Evolutionary conservation across 2,329 filamentous ascomycete species (phyloP).

Genomic region (Cytospora mali): DNA sequence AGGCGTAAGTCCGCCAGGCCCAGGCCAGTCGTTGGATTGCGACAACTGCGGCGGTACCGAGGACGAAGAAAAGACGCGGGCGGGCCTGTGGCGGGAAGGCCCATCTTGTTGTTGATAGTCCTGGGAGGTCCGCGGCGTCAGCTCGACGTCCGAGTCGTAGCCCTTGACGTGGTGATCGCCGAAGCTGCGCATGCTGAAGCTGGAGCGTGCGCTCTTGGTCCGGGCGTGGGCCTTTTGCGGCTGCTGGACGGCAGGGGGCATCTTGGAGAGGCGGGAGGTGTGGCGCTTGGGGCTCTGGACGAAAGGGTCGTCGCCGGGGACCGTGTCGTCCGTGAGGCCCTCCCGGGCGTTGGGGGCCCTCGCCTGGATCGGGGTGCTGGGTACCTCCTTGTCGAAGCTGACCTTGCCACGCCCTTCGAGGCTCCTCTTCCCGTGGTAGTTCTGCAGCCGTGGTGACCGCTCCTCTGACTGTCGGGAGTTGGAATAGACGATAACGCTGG

Average conservation of each 20-base stretch:
- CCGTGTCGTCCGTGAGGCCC: slow-evolving; percentile 62
- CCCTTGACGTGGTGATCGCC: slow-evolving; percentile 37
- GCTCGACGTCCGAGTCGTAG: slow-evolving; percentile 38
- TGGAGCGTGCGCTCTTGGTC: slow-evolving; percentile 52
- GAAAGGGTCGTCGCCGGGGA: slow-evolving; percentile 64
- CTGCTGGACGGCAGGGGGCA: slow-evolving; percentile 40
- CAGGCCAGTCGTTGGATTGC: slow-evolving; percentile 50
- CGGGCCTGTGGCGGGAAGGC: slow-evolving; percentile 33
- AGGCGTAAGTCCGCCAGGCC: slow-evolving; percentile 48
- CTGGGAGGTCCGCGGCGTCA: slow-evolving; percentile 41
- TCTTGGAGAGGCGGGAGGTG: slow-evolving; percentile 56
- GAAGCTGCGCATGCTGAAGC: slow-evolving; percentile 45
- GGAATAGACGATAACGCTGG: slow-evolving; percentile 59
- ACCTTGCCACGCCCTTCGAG: slow-evolving; percentile 43
- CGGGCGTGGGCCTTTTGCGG: slow-evolving; percentile 44
- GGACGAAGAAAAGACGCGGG: slow-evolving; percentile 48
- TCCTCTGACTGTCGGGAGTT: slow-evolving; percentile 38
- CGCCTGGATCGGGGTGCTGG: slow-evolving; percentile 56
- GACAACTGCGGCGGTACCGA: slow-evolving; percentile 48
- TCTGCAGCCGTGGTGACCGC: slow-evolving; percentile 32
- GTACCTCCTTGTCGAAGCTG: slow-evolving; percentile 48
- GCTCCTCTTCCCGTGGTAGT: slow-evolving; percentile 32
- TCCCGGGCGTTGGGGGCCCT: slow-evolving; percentile 64
- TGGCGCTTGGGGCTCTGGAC: slow-evolving; percentile 55
- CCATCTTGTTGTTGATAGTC: slow-evolving; percentile 34